These are phyloP conservation scores for Malassezia furfur DNA, from an alignment of 1,284 basidiomycete genomes.

Conservation along the genomic window DNA sequence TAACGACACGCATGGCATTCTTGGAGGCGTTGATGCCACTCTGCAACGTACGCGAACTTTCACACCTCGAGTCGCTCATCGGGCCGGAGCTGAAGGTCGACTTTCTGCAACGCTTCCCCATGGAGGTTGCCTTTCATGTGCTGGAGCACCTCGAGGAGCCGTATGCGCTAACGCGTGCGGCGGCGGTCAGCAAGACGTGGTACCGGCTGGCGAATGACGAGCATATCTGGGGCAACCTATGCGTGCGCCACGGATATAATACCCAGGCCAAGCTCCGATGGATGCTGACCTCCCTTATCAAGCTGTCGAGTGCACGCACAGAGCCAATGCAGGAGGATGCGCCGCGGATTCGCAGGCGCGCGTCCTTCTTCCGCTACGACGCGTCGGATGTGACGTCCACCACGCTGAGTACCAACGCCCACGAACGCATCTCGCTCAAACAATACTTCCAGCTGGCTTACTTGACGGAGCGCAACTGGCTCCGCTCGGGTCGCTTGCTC, in stretches of 20 bases:
- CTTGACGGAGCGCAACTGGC: slow-evolving; percentile 72
- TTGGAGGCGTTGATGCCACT: slow-evolving; percentile 34
- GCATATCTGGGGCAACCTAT: slow-evolving; percentile 73
- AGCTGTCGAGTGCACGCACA: background rate
- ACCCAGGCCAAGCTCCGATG: slow-evolving; percentile 9
- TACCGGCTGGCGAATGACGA: slow-evolving; percentile 68
- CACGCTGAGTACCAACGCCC: slow-evolving; percentile 18
- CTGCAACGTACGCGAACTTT: slow-evolving; percentile 61
- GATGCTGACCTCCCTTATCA: slow-evolving; percentile 1
- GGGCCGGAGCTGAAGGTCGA: slow-evolving; percentile 75
- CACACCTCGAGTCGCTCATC: slow-evolving; percentile 65
- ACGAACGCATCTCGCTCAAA: slow-evolving; percentile 4
- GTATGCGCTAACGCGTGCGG: slow-evolving; percentile 62
- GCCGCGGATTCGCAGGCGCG: background rate
- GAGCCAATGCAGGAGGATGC: background rate
- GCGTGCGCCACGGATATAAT: slow-evolving; percentile 49
- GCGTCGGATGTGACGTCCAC: background rate
- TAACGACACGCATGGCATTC: slow-evolving; percentile 14
- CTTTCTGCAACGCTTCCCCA: slow-evolving; percentile 70
- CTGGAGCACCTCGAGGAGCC: slow-evolving; percentile 75
- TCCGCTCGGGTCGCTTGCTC: slow-evolving; percentile 66
- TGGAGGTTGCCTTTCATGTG: slow-evolving; percentile 73
- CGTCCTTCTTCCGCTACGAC: background rate
- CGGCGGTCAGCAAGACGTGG: slow-evolving; percentile 71
- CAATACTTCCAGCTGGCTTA: slow-evolving; percentile 66